A percentile compares a stretch with the other conserved stretches of the same genome.
phyloP scores from a whole-genome alignment of 2,329 filamentous ascomycete genomes.

The Colletotrichum lentis region DNA sequence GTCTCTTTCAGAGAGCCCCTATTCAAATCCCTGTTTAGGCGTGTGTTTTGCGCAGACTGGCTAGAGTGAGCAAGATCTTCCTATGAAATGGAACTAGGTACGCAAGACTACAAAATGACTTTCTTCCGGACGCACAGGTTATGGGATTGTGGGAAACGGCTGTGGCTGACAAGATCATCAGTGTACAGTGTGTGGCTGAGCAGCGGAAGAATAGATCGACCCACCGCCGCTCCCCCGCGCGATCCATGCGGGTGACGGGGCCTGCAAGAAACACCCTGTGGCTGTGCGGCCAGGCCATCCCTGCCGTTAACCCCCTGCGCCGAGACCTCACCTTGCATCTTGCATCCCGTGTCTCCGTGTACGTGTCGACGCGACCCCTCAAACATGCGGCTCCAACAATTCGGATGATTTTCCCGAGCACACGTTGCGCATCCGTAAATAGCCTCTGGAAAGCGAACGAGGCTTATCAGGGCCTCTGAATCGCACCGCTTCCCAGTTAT shows the following conservation, averaged over 20 bases:
- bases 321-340: conserved; percentile 17
- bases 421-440: conserved; percentile 15
- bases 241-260: conserved; percentile 32
- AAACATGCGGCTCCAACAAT: conserved; percentile 29
- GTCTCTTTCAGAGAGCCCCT: no score
- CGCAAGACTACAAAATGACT: no score
- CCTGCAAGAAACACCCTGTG: conserved; percentile 32
- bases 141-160: neutral
- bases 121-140: no score
- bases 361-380: conserved; percentile 14
- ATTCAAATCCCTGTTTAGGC: no score
- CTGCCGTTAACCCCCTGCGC: conserved; percentile 27
- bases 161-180: neutral
- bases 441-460: conserved; percentile 6
- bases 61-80: no score
- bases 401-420: conserved; percentile 27
- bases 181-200: neutral
- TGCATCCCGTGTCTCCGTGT: conserved; percentile 3
- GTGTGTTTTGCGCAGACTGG: no score
- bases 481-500: conserved; percentile 9
- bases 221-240: conserved; percentile 30
- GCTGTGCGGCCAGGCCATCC: conserved; percentile 34
- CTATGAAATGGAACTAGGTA: no score
- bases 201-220: conserved; percentile 25
- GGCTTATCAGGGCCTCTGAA: neutral